Conservation (phyloP, 2,329 filamentous ascomycete species). For the Sporothrix globosa region DNA sequence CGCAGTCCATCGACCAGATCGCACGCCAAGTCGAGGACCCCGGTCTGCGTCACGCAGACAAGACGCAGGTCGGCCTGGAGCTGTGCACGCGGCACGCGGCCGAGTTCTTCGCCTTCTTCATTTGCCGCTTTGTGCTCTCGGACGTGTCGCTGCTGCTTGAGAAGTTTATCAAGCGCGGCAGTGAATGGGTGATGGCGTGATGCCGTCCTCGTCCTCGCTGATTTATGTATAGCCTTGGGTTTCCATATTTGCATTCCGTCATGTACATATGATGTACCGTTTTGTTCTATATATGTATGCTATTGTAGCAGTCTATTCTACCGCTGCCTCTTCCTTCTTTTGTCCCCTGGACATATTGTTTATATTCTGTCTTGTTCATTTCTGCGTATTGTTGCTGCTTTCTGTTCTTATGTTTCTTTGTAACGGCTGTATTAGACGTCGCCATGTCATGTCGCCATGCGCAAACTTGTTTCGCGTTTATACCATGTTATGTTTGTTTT, state of each 20-base stretch:
- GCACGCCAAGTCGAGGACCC: constrained; percentile 95
- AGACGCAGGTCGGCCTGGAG: constrained; percentile 93
- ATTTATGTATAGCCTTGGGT: background rate
- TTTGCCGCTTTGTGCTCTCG: constrained; percentile 90
- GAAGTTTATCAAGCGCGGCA: constrained; percentile 95
- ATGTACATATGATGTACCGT: constrained; percentile 10
- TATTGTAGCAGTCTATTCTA: background rate
- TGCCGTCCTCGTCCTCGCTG: background rate
- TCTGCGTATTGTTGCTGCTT: background rate
- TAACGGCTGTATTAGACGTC: constrained; percentile 14
- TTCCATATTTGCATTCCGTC: background rate
- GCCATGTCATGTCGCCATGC: constrained; percentile 22
- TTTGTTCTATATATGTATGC: constrained; percentile 14
- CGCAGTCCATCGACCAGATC: constrained; percentile 91
- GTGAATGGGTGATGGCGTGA: constrained; percentile 76
- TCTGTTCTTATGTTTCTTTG: background rate
- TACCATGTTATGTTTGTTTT: constrained; percentile 13
- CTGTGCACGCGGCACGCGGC: constrained; percentile 90
- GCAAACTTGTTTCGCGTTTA: constrained; percentile 18
- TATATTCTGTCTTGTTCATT: background rate
- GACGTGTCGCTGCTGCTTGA: constrained; percentile 86
- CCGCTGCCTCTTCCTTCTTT: background rate
- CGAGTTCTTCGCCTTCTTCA: constrained; percentile 96
- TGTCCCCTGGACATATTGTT: constrained; percentile 13
- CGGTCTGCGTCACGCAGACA: constrained; percentile 85